Percentiles rank a stretch among this genome's conserved stretches.
These are phyloP conservation scores for Calocybe gambosa DNA, from an alignment of 1,284 basidiomycete species.

Conservation along the genomic window DNA sequence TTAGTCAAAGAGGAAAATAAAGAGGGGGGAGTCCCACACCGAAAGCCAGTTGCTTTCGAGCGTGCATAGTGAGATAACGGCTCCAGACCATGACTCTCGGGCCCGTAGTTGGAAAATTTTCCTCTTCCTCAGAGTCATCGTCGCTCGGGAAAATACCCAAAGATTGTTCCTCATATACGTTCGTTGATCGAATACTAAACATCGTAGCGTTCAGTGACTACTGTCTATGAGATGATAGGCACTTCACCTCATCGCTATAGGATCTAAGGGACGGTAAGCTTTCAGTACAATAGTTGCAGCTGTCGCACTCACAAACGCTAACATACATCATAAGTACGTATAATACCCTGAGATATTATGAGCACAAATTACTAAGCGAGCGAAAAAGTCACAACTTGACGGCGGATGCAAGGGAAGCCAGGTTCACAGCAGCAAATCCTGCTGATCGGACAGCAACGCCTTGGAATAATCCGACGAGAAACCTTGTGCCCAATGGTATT, in stretches of 20 bases:
- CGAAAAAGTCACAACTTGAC: conserved; percentile 58
- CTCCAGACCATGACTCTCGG: conserved; percentile 65
- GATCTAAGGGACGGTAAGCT: conserved; percentile 33
- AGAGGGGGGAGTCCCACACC: conserved; percentile 33
- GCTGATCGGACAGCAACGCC: conserved; percentile 81
- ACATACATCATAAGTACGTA: conserved; percentile 91
- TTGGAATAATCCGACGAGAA: conserved; percentile 65
- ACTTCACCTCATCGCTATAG: conserved; percentile 64
- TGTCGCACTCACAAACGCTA: conserved; percentile 52
- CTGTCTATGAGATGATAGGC: background rate
- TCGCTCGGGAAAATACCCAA: conserved; percentile 67
- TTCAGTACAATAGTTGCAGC: background rate
- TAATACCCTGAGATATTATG: conserved; percentile 49
- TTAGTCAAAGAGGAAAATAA: background rate
- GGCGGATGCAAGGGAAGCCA: conserved; percentile 74
- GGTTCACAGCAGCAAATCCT: conserved; percentile 75
- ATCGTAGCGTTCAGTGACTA: background rate
- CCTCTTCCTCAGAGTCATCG: conserved; percentile 41
- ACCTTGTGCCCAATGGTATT: conserved; percentile 65
- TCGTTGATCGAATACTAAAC: conserved; percentile 86
- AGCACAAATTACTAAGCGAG: conserved; percentile 3
- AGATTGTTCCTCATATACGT: conserved; percentile 93
- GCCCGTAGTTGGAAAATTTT: conserved; percentile 38
- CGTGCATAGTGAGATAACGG: conserved; percentile 73
- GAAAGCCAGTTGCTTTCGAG: conserved; percentile 83